phyloP scores from a whole-genome alignment of 768 basidiomycete genomes.

The Russula foetens region DNA sequence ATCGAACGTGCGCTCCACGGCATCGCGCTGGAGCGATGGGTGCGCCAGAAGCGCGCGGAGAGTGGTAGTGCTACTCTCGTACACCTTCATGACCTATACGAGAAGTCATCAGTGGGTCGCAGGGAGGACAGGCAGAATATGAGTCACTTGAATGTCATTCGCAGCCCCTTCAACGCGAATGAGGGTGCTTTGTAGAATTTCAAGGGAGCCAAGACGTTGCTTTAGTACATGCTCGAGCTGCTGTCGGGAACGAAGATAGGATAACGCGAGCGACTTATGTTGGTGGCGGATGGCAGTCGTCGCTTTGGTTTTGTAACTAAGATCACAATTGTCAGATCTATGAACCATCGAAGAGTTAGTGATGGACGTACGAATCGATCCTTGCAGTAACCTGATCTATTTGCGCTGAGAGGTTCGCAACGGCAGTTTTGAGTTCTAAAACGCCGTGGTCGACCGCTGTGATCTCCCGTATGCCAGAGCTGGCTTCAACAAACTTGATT shows the following conservation, averaged over 20 bases:
- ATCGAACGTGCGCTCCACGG: constrained; percentile 82
- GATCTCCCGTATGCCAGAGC: constrained; percentile 39
- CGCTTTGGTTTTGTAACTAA: constrained; percentile 61
- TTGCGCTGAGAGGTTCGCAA: constrained; percentile 59
- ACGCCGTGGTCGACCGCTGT: constrained; percentile 79
- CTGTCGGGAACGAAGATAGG: constrained; percentile 74
- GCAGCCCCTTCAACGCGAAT: constrained; percentile 84
- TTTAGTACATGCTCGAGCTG: constrained; percentile 67
- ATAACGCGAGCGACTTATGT: constrained; percentile 66
- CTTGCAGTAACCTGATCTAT: constrained; percentile 58
- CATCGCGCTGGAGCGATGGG: constrained; percentile 69
- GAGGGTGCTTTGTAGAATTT: constrained; percentile 68
- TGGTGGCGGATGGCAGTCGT: constrained; percentile 55
- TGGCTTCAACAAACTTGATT: constrained; percentile 65
- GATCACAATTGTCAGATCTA: background rate
- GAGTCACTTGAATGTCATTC: constrained; percentile 70
- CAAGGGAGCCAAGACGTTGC: constrained; percentile 67
- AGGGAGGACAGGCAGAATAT: background rate
- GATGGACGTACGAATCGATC: constrained; percentile 56
- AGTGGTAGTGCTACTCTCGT: constrained; percentile 75
- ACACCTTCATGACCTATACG: constrained; percentile 73
- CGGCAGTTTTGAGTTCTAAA: constrained; percentile 67
- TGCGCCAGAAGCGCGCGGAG: constrained; percentile 69
- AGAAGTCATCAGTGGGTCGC: background rate
- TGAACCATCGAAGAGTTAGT: background rate